phyloP scores from a whole-genome alignment of 495 filamentous ascomycete species.

The Neurospora terricola region DNA sequence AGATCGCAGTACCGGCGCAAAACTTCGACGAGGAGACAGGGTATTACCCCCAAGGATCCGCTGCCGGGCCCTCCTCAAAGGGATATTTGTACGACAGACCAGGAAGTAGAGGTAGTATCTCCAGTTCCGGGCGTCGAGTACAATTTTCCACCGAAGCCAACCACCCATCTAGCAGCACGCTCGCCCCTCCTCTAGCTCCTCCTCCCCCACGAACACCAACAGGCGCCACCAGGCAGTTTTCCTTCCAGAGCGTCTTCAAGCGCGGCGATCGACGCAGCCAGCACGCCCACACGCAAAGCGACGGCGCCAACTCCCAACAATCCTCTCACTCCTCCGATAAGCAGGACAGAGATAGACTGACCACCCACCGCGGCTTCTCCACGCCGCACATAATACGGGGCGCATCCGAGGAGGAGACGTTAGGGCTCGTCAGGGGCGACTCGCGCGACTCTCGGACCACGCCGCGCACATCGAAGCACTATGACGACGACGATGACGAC shows the following conservation, averaged over 20 bases:
- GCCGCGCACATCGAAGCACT: constrained; percentile 30
- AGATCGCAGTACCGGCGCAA: constrained; percentile 45
- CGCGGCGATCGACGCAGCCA: constrained; percentile 12
- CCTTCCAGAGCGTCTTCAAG: constrained; percentile 75
- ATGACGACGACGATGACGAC: constrained; percentile 20
- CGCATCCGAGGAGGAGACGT: constrained; percentile 77
- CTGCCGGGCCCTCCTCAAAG: constrained; percentile 1
- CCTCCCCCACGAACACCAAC: background rate
- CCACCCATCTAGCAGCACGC: background rate
- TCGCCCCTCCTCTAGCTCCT: background rate
- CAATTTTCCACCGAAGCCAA: constrained; percentile 17
- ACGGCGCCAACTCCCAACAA: constrained; percentile 22
- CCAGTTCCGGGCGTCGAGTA: constrained; percentile 30
- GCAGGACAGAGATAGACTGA: constrained; percentile 33
- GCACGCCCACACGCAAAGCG: constrained; percentile 30
- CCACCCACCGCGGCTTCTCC: constrained; percentile 30
- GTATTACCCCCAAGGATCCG: constrained; percentile 27
- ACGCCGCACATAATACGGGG: constrained; percentile 32
- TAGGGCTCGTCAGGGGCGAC: constrained; percentile 81
- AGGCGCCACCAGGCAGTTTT: constrained; percentile 66
- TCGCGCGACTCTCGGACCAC: constrained; percentile 36
- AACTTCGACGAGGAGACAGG: constrained; percentile 30
- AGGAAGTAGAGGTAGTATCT: constrained; percentile 24
- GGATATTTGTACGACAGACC: constrained; percentile 5
- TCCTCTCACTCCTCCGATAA: constrained; percentile 16